A percentile compares a stretch with the other conserved stretches of the same genome.
These are phyloP conservation scores for Fusarium circinatum DNA, from an alignment of 2,329 filamentous ascomycete genomes.

Conservation along the genomic window DNA sequence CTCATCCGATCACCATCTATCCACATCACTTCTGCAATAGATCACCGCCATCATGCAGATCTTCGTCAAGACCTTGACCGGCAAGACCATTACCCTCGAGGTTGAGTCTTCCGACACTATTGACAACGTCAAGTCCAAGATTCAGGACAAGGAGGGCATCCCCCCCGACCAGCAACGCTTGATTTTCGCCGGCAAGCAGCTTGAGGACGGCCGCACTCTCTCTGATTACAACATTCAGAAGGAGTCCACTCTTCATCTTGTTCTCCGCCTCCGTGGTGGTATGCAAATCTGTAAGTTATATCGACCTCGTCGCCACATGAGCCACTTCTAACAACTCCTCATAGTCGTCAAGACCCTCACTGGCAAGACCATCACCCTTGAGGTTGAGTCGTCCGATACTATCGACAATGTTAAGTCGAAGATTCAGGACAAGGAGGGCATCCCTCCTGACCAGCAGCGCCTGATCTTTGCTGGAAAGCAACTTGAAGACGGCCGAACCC, in stretches of 20 bases:
- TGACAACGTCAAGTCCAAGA: slow-evolving; percentile 98
- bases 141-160: slow-evolving; percentile 98
- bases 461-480: slow-evolving; percentile 97
- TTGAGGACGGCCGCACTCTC: slow-evolving; percentile 82
- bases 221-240: slow-evolving; percentile 69
- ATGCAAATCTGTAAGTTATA: slow-evolving; percentile 71
- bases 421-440: slow-evolving; percentile 98
- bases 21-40: slow-evolving; percentile 40
- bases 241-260: slow-evolving; percentile 77
- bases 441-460: slow-evolving; percentile 94
- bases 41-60: slow-evolving; percentile 82
- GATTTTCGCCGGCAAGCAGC: slow-evolving; percentile 96
- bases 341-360: slow-evolving; percentile 84
- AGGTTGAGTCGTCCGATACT: slow-evolving; percentile 89
- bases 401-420: slow-evolving; percentile 98
- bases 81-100: slow-evolving; percentile 66
- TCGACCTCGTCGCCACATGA: neutral
- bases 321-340: slow-evolving; percentile 22
- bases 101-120: slow-evolving; percentile 93
- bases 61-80: slow-evolving; percentile 97
- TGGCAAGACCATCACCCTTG: slow-evolving; percentile 93
- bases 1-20: slow-evolving; percentile 29
- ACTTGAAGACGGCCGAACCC: slow-evolving; percentile 89
- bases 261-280: slow-evolving; percentile 75
- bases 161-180: slow-evolving; percentile 95